Evolutionary conservation across 257 asterid species (phyloP).

Genomic region (Ligustrum vulgare): DNA sequence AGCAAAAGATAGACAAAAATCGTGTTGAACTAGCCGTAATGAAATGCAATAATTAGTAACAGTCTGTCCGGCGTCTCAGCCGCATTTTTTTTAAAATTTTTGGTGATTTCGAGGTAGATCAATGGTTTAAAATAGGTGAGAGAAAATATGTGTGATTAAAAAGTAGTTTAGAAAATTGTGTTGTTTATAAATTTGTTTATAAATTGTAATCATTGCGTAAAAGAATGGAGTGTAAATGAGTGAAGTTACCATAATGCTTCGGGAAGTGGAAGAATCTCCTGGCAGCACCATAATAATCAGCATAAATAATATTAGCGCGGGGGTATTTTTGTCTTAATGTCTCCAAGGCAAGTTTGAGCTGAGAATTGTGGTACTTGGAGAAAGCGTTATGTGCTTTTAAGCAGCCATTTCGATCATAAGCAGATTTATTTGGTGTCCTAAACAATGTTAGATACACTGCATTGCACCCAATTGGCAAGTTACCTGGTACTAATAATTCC

Average conservation of each 20-base stretch:
- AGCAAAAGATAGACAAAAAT: too few species aligned
- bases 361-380: constrained; percentile 61
- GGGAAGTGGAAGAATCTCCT: constrained; percentile 56
- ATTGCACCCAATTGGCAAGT: constrained; percentile 78
- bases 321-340: constrained; percentile 50
- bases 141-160: too few species aligned
- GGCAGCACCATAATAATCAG: constrained; percentile 73
- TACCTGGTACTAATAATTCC: constrained; percentile 70
- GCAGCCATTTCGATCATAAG: constrained; percentile 72
- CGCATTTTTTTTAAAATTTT: too few species aligned
- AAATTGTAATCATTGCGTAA: too few species aligned
- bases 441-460: constrained; percentile 67
- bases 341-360: constrained; percentile 56
- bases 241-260: constrained; percentile 50
- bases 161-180: too few species aligned
- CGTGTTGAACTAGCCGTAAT: too few species aligned
- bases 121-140: too few species aligned
- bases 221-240: too few species aligned
- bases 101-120: too few species aligned
- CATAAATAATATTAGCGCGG: constrained; percentile 65
- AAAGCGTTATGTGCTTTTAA: constrained; percentile 59
- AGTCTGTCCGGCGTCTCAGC: too few species aligned
- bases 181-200: too few species aligned
- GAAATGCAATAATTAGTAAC: too few species aligned
- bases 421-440: constrained; percentile 39